phyloP scores from a whole-genome alignment of 768 basidiomycete genomes.

The Hypsizygus marmoreus region DNA sequence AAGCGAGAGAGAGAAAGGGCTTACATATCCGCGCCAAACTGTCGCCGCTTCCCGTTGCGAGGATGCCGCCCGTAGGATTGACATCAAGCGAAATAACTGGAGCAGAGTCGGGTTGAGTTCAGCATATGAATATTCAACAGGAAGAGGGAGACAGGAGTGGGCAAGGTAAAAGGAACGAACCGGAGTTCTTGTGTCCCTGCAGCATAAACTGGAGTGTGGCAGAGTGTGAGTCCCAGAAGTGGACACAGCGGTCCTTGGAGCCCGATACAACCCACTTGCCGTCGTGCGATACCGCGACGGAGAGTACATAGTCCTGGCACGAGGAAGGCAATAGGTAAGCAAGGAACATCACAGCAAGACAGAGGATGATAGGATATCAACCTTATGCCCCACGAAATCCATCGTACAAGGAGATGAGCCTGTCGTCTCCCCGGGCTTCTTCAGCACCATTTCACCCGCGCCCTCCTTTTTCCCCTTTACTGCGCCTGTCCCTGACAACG shows the following conservation, averaged over 20 bases:
- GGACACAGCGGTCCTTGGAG: constrained; percentile 91
- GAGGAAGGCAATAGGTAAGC: constrained; percentile 20
- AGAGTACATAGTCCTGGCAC: constrained; percentile 58
- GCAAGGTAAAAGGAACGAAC: constrained; percentile 31
- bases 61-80: constrained; percentile 43
- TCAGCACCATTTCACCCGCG: constrained; percentile 30
- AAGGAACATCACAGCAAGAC: constrained; percentile 24
- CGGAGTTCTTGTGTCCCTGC: constrained; percentile 67
- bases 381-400: constrained; percentile 92
- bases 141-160: not conserved
- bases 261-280: constrained; percentile 95
- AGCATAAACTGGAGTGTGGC: constrained; percentile 89
- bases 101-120: no score
- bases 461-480: constrained; percentile 51
- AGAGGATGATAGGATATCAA: constrained; percentile 50
- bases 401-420: constrained; percentile 71
- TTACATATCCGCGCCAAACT: constrained; percentile 57
- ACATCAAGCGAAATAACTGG: constrained; percentile 55
- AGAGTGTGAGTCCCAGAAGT: constrained; percentile 85
- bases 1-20: constrained; percentile 19
- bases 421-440: constrained; percentile 55
- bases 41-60: constrained; percentile 58
- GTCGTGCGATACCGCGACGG: constrained; percentile 83
- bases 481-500: constrained; percentile 70
- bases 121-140: no score